These are phyloP conservation scores for Acacia pycnantha DNA, from an alignment of 331 rosid species.

Conservation along the genomic window DNA sequence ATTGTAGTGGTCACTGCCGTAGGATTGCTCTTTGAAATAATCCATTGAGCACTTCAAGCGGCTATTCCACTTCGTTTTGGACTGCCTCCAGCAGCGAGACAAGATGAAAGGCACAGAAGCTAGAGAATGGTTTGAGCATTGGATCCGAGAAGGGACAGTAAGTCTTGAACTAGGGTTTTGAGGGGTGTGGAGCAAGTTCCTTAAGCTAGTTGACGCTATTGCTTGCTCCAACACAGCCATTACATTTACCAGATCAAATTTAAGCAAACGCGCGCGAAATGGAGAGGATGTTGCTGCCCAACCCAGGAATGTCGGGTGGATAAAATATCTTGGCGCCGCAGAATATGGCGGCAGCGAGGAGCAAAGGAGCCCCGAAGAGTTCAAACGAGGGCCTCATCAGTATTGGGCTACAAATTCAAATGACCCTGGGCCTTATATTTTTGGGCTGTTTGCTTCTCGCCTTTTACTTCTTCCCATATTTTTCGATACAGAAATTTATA, in stretches of 20 bases:
- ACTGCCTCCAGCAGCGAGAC: not conserved
- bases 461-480: not conserved
- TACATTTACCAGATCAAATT: not conserved
- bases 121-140: conserved; percentile 13
- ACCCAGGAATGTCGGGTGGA: not conserved
- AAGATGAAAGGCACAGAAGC: not conserved
- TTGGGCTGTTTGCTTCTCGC: not conserved
- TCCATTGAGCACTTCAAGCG: conserved; percentile 37
- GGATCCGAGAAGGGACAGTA: not conserved
- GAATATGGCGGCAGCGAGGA: not conserved
- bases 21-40: conserved; percentile 11
- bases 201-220: conserved; percentile 14
- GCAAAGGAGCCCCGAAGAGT: not conserved
- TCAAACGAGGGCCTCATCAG: not conserved
- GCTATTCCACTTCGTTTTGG: not conserved
- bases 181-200: not conserved
- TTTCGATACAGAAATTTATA: no score
- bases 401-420: not conserved
- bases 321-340: not conserved
- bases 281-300: not conserved
- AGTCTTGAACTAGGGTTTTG: conserved; percentile 10
- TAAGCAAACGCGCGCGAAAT: conserved; percentile 12
- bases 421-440: not conserved
- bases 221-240: conserved; percentile 32
- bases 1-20: conserved; percentile 3